Conservation (phyloP, 805 yeast species). For the Suhomyces faveliae region DNA sequence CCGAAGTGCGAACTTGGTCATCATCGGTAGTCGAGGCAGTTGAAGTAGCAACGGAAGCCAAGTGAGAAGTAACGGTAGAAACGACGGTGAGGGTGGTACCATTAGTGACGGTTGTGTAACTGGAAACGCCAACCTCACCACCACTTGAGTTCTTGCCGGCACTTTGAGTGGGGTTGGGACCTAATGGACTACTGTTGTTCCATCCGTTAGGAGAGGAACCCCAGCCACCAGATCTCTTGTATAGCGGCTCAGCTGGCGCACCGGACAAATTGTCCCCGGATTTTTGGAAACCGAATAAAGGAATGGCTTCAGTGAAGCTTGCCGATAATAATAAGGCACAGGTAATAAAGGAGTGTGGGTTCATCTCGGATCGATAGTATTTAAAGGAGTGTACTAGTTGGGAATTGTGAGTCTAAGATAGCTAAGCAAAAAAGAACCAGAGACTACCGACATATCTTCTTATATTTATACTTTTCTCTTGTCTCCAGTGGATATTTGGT, state of each 20-base stretch:
- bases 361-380: slow-evolving; percentile 1
- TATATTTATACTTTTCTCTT: not conserved
- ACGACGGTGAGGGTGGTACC: not conserved
- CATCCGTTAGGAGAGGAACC: not conserved
- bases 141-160: not conserved
- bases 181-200: not conserved
- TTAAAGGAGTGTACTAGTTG: slow-evolving; percentile 6
- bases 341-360: slow-evolving; percentile 1
- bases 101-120: not conserved
- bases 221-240: not conserved
- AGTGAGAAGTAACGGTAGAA: not conserved
- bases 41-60: not conserved
- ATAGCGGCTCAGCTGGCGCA: not conserved
- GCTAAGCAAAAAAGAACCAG: not conserved
- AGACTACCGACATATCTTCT: not conserved
- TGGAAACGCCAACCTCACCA: not conserved
- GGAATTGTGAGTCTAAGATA: slow-evolving; percentile 11
- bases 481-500: not conserved
- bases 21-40: not conserved
- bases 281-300: not conserved
- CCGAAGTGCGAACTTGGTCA: not conserved
- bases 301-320: not conserved
- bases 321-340: not conserved
- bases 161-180: not conserved
- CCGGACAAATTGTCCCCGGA: not conserved